Percentiles rank a stretch among this genome's conserved stretches.
These are phyloP conservation scores for Phytophthora syringae DNA, from an alignment of 352 stramenopile species.

Conservation along the genomic window DNA sequence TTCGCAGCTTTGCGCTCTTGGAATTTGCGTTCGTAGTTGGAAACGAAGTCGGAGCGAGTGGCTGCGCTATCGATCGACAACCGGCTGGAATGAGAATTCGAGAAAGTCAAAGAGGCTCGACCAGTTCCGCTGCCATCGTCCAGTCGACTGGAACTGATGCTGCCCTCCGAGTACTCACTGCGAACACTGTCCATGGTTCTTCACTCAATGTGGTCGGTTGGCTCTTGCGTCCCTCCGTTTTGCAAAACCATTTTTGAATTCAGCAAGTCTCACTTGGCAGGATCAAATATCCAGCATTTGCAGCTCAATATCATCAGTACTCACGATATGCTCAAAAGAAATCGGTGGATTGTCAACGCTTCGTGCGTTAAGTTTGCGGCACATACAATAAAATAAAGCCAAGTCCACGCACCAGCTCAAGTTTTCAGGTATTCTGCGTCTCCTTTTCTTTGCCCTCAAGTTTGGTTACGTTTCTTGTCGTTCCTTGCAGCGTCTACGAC, in stretches of 20 bases:
- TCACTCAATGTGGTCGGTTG: not conserved
- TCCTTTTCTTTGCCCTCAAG: too few relatives aligned
- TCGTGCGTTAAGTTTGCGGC: too few relatives aligned
- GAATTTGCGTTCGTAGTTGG: conserved; percentile 66
- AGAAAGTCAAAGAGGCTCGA: conserved; percentile 50
- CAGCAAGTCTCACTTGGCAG: too few relatives aligned
- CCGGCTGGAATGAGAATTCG: conserved; percentile 39
- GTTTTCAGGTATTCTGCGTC: too few relatives aligned
- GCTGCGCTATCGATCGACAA: conserved; percentile 37
- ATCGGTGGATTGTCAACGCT: too few relatives aligned
- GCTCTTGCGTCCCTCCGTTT: conserved; percentile 15
- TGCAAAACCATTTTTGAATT: not conserved
- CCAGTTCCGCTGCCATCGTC: conserved; percentile 35
- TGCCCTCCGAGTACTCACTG: conserved; percentile 39
- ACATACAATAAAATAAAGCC: too few relatives aligned
- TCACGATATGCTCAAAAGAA: too few relatives aligned
- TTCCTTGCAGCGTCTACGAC: too few relatives aligned
- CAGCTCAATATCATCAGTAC: too few relatives aligned
- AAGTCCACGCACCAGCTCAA: too few relatives aligned
- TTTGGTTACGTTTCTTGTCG: too few relatives aligned
- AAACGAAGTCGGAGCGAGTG: conserved; percentile 59
- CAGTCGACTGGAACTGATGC: conserved; percentile 29
- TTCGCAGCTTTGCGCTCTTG: conserved; percentile 57
- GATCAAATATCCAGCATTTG: too few relatives aligned
- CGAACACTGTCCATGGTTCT: conserved; percentile 47